Conservation (phyloP, 2,329 filamentous ascomycete genomes). For the Metarhizium humberi region DNA sequence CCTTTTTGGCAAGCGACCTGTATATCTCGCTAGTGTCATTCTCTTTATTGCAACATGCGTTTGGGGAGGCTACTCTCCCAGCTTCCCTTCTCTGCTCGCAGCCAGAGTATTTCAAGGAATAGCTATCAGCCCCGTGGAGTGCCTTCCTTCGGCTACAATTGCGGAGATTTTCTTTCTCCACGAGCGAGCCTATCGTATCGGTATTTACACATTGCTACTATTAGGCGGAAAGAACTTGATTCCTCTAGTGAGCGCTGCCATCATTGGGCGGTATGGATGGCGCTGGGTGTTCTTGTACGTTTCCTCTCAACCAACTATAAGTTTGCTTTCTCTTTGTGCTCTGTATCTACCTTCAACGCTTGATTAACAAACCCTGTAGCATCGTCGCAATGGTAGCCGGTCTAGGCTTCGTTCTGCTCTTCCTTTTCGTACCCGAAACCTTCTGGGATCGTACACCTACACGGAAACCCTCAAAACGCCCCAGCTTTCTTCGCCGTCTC, state of each 20-base stretch:
- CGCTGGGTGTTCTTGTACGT: constrained; percentile 81
- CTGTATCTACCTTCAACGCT: background rate
- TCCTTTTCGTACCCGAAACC: constrained; percentile 88
- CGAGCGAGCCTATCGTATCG: constrained; percentile 84
- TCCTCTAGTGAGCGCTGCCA: constrained; percentile 74
- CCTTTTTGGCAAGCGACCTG: constrained; percentile 78
- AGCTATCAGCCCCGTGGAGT: constrained; percentile 83
- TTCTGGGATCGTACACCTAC: constrained; percentile 84
- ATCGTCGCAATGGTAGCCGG: constrained; percentile 74
- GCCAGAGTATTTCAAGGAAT: constrained; percentile 83
- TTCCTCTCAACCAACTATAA: background rate
- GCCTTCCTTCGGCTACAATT: constrained; percentile 85
- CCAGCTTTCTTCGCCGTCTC: constrained; percentile 36
- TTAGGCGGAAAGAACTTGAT: constrained; percentile 88
- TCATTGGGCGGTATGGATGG: constrained; percentile 74
- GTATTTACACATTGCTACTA: constrained; percentile 83
- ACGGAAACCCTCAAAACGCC: constrained; percentile 28
- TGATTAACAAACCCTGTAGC: constrained; percentile 32
- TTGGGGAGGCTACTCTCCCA: constrained; percentile 82
- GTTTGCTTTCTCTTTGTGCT: background rate
- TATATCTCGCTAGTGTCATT: constrained; percentile 70
- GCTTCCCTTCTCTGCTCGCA: constrained; percentile 67
- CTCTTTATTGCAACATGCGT: constrained; percentile 69
- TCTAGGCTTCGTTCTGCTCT: constrained; percentile 61
- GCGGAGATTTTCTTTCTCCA: constrained; percentile 96